phyloP scores from a whole-genome alignment of 139 green algal species.

The Ettlia oleoabundans region DNA sequence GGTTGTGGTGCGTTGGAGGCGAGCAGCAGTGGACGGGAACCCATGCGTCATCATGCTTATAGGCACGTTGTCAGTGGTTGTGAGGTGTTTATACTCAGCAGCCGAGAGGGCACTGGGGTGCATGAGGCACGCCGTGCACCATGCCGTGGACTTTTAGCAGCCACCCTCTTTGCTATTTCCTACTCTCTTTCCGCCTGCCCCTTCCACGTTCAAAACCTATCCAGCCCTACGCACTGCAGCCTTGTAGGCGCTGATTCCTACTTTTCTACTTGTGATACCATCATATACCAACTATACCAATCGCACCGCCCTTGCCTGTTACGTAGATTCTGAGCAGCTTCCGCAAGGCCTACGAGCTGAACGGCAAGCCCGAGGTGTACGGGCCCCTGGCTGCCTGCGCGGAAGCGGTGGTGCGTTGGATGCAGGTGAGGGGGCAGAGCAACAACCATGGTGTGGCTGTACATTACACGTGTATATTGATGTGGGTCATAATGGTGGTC shows the following conservation, averaged over 20 bases:
- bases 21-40: too few species aligned
- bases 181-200: too few species aligned
- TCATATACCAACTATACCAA: not conserved
- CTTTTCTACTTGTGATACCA: not conserved
- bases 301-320: not conserved
- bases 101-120: too few species aligned
- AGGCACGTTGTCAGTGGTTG: too few species aligned
- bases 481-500: not conserved
- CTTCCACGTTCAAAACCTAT: too few species aligned
- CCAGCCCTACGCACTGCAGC: too few species aligned
- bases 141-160: too few species aligned
- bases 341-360: constrained; percentile 36
- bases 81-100: too few species aligned
- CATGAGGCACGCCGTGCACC: too few species aligned
- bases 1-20: not conserved
- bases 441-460: not conserved
- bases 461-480: not conserved
- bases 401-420: not conserved
- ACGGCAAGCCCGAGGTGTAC: constrained; percentile 57
- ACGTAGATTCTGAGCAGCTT: constrained; percentile 23
- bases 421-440: not conserved
- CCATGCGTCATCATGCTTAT: too few species aligned
- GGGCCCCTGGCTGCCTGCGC: constrained; percentile 46
- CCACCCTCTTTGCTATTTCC: too few species aligned
- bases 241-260: too few species aligned